A percentile compares a stretch with the other conserved stretches of the same genome.
Conservation (phyloP, 1,284 basidiomycete species). For the Veloboletus limbatus region DNA sequence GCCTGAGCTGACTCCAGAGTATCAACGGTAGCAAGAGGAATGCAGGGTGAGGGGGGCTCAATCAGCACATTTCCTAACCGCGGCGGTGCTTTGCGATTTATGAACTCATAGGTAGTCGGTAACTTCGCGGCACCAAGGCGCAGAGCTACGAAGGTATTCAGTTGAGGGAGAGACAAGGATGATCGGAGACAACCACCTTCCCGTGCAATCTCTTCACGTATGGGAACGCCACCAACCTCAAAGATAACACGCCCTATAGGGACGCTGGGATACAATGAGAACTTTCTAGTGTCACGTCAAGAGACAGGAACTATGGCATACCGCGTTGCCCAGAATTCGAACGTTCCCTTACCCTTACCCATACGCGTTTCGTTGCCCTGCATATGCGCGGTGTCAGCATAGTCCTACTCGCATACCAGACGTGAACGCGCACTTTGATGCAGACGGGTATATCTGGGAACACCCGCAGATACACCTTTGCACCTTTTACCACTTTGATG, state of each 20-base stretch:
- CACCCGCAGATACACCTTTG: constrained; percentile 84
- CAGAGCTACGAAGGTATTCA: constrained; percentile 55
- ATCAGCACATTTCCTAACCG: constrained; percentile 75
- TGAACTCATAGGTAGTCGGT: constrained; percentile 89
- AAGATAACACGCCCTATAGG: constrained; percentile 92
- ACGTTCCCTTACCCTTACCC: constrained; percentile 98
- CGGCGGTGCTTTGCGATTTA: constrained; percentile 68
- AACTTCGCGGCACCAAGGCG: constrained; percentile 89
- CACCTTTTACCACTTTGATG: constrained; percentile 88
- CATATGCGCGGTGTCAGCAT: constrained; percentile 7
- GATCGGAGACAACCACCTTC: constrained; percentile 61
- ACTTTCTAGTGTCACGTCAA: neutral
- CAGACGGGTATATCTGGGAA: constrained; percentile 98
- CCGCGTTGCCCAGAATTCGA: constrained; percentile 97
- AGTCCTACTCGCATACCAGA: neutral
- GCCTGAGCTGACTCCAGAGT: constrained; percentile 10
- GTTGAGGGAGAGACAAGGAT: neutral
- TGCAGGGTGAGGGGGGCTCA: constrained; percentile 31
- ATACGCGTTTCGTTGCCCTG: constrained; percentile 98
- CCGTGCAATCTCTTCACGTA: constrained; percentile 90
- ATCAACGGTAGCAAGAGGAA: constrained; percentile 16
- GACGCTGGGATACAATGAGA: constrained; percentile 51
- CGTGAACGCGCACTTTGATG: constrained; percentile 69
- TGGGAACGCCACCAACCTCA: constrained; percentile 88
- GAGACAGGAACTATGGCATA: constrained; percentile 40